Conservation (phyloP, 148 eudicot genomes). For the Rhododendron henanense region DNA sequence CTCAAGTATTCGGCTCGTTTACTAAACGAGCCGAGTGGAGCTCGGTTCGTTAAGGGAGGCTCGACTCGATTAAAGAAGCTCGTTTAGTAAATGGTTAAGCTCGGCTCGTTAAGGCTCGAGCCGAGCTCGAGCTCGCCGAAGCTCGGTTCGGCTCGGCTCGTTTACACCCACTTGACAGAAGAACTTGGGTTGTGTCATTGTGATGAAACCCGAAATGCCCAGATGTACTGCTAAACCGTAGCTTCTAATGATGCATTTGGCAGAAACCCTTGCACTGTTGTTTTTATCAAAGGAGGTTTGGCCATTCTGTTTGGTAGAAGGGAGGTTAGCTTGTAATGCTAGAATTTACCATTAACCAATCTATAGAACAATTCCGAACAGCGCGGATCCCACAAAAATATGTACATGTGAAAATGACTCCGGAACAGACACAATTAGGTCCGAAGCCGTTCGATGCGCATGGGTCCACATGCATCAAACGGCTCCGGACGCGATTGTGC, state of each 20-base stretch:
- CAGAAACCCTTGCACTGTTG: neutral
- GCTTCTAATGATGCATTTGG: neutral
- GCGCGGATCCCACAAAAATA: neutral
- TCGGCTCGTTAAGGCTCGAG: no score
- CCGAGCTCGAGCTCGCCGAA: no score
- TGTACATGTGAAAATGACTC: neutral
- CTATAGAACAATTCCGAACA: neutral
- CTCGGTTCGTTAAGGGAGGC: no score
- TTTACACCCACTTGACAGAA: neutral
- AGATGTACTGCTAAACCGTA: neutral
- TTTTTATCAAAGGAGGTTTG: neutral
- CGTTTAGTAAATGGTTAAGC: no score
- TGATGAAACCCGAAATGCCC: neutral
- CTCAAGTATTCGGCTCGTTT: no score
- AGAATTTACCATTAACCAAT: neutral
- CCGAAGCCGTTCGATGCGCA: neutral
- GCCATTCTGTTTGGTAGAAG: neutral
- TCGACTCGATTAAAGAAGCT: no score
- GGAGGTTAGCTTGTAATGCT: neutral
- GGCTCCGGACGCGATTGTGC: neutral
- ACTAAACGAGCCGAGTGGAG: no score
- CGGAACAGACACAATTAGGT: neutral
- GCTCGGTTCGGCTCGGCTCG: no score
- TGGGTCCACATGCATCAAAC: neutral
- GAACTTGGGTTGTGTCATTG: neutral